A percentile compares a stretch with the other conserved stretches of the same genome.
Conservation (phyloP, 2,329 filamentous ascomycete genomes). For the Neospermospora avenae region DNA sequence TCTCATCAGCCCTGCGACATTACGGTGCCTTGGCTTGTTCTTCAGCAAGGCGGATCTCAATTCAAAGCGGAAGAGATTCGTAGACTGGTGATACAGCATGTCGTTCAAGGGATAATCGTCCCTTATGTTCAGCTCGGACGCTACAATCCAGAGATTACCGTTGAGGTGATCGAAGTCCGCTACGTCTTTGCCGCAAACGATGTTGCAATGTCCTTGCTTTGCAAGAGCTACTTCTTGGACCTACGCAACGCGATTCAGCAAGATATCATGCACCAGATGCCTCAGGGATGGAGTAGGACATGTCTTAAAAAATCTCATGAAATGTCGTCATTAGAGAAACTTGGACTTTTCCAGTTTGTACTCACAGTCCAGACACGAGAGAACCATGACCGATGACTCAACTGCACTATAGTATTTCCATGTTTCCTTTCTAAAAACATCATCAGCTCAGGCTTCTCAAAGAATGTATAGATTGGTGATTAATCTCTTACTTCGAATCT, state of each 20-base stretch:
- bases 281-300: too few species aligned
- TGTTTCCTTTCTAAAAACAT: not conserved
- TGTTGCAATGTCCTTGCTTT: not conserved
- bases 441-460: not conserved
- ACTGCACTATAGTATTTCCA: not conserved
- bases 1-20: not conserved
- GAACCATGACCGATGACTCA: slow-evolving; percentile 1
- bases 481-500: not conserved
- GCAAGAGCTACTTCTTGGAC: slow-evolving; percentile 9
- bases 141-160: not conserved
- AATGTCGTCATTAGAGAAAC: too few species aligned
- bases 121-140: not conserved
- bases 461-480: not conserved
- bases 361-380: slow-evolving; percentile 9
- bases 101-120: not conserved
- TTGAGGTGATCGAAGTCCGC: not conserved
- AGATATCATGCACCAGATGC: too few species aligned
- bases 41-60: not conserved
- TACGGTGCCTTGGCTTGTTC: not conserved
- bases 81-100: not conserved
- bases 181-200: not conserved
- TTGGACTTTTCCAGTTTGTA: too few species aligned
- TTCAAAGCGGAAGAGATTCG: not conserved
- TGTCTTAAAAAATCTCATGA: too few species aligned
- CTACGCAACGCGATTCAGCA: too few species aligned